Conservation (phyloP, 768 basidiomycete genomes). For the Lentinula edodes region DNA sequence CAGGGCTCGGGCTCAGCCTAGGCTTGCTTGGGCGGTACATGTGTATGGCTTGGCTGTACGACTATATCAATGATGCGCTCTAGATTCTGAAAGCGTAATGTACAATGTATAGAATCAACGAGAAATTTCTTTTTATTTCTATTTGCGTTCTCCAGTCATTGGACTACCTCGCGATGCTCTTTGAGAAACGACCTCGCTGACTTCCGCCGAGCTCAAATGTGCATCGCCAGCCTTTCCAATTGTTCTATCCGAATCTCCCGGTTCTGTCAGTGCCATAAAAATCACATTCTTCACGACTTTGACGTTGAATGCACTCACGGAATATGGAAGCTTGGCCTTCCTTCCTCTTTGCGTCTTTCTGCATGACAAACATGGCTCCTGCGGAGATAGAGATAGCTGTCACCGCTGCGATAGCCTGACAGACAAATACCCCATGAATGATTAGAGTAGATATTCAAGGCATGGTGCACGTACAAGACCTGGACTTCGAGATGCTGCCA, state of each 20-base stretch:
- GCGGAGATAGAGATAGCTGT: conserved; percentile 1
- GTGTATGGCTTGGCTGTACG: too few relatives aligned
- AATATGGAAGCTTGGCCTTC: conserved; percentile 4
- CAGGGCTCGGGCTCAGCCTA: background rate
- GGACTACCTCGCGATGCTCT: background rate
- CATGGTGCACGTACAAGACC: background rate
- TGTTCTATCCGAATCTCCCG: background rate
- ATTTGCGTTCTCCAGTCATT: background rate
- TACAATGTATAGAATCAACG: background rate
- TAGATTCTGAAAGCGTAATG: too few relatives aligned
- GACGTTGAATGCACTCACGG: background rate
- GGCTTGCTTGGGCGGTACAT: background rate
- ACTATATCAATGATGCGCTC: too few relatives aligned
- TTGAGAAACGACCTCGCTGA: conserved; percentile 1
- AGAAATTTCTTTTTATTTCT: background rate
- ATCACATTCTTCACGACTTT: background rate
- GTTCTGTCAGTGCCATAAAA: background rate
- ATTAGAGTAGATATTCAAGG: background rate
- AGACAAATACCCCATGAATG: too few relatives aligned
- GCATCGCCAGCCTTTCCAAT: background rate
- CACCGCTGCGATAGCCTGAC: background rate
- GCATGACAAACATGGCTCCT: conserved; percentile 4
- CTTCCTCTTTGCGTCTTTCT: conserved; percentile 1
- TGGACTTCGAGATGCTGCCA: conserved; percentile 5
- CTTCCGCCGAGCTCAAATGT: conserved; percentile 1